Conservation (phyloP, 2,329 filamentous ascomycete genomes). For the Claviceps fusiformis region DNA sequence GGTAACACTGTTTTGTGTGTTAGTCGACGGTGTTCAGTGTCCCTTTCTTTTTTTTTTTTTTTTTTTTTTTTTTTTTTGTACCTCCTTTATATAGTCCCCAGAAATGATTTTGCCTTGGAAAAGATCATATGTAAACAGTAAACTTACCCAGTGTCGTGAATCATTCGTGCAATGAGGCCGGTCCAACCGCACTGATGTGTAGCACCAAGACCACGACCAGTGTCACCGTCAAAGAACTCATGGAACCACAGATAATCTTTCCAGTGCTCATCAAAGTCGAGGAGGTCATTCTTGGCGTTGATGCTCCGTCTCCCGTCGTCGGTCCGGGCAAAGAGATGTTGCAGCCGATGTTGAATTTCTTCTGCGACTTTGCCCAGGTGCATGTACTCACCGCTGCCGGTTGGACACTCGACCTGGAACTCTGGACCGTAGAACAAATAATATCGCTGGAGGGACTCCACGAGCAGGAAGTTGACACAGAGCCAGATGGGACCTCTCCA, state of each 20-base stretch:
- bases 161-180: constrained; percentile 88
- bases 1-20: constrained; percentile 46
- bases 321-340: constrained; percentile 76
- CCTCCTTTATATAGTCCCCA: neutral
- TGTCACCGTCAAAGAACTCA: constrained; percentile 93
- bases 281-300: constrained; percentile 69
- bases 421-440: constrained; percentile 89
- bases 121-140: neutral
- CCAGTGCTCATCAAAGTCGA: constrained; percentile 90
- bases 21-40: neutral
- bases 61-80: too few species aligned
- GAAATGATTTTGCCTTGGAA: neutral
- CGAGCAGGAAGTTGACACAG: constrained; percentile 86
- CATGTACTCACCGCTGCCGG: constrained; percentile 87
- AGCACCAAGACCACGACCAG: constrained; percentile 75
- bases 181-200: constrained; percentile 97
- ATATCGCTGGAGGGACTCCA: constrained; percentile 89
- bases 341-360: constrained; percentile 85
- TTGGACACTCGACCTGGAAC: constrained; percentile 85
- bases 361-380: constrained; percentile 90
- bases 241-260: constrained; percentile 80
- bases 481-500: constrained; percentile 96
- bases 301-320: constrained; percentile 80
- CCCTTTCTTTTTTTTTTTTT: neutral
- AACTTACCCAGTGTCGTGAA: constrained; percentile 91